Evolutionary conservation across 2,329 filamentous ascomycete genomes (phyloP).

Genomic region (Fusarium nygamai): DNA sequence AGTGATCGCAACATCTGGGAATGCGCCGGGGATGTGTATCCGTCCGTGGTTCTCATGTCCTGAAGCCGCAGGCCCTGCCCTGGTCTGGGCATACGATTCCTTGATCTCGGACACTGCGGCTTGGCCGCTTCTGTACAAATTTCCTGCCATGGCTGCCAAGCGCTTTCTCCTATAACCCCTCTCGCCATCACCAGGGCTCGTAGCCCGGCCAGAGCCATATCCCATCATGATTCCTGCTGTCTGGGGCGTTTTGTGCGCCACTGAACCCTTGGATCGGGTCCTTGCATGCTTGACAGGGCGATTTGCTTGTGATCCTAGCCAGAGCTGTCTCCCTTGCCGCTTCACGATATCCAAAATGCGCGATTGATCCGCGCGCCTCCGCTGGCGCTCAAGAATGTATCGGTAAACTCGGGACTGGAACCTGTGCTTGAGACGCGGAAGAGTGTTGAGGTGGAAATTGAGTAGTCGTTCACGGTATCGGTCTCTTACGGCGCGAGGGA

Average conservation of each 20-base stretch:
- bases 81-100: slow-evolving; percentile 67
- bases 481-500: slow-evolving; percentile 70
- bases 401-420: slow-evolving; percentile 82
- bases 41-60: slow-evolving; percentile 44
- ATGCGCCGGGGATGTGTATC: slow-evolving; percentile 74
- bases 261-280: slow-evolving; percentile 45
- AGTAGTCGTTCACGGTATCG: slow-evolving; percentile 73
- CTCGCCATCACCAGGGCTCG: slow-evolving; percentile 56
- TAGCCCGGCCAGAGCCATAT: slow-evolving; percentile 45
- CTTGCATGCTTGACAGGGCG: slow-evolving; percentile 47
- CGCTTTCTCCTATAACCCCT: slow-evolving; percentile 80
- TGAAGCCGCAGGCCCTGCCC: slow-evolving; percentile 48
- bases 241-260: slow-evolving; percentile 45
- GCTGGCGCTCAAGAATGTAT: slow-evolving; percentile 74
- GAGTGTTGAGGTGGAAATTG: slow-evolving; percentile 76
- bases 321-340: slow-evolving; percentile 56
- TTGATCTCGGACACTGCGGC: slow-evolving; percentile 67
- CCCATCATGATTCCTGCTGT: slow-evolving; percentile 37
- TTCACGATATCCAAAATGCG: slow-evolving; percentile 56
- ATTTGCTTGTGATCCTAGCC: slow-evolving; percentile 52
- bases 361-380: slow-evolving; percentile 59
- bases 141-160: slow-evolving; percentile 73
- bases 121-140: slow-evolving; percentile 65
- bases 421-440: slow-evolving; percentile 75
- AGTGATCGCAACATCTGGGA: slow-evolving; percentile 85